A percentile compares a stretch with the other conserved stretches of the same genome.
Conservation (phyloP, 371 early-diverging fungal genomes). For the Capillidium heterosporum region DNA sequence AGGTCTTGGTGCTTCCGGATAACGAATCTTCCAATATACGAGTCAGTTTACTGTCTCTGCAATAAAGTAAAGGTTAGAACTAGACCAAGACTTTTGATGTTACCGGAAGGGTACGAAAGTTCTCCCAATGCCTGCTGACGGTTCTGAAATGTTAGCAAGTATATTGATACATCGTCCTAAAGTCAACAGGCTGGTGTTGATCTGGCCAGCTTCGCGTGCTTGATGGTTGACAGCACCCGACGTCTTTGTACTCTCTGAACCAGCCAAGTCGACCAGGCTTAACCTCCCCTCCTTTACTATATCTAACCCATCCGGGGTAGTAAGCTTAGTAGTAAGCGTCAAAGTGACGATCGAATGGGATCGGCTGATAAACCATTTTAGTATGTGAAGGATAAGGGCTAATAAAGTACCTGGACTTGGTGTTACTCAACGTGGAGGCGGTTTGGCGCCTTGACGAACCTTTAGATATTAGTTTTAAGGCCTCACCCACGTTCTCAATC, state of each 20-base stretch:
- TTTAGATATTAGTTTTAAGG: constrained; percentile 44
- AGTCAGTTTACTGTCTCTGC: constrained; percentile 84
- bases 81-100: neutral
- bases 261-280: constrained; percentile 95
- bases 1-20: constrained; percentile 83
- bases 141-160: constrained; percentile 33
- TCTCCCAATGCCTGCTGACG: neutral
- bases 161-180: constrained; percentile 87
- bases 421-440: constrained; percentile 81
- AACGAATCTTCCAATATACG: constrained; percentile 89
- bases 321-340: constrained; percentile 66
- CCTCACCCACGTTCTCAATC: constrained; percentile 53
- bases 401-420: constrained; percentile 43
- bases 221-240: constrained; percentile 77
- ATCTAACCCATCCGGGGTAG: constrained; percentile 58
- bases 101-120: constrained; percentile 79
- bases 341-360: constrained; percentile 90
- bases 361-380: constrained; percentile 27
- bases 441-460: constrained; percentile 64
- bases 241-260: constrained; percentile 83
- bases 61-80: constrained; percentile 7
- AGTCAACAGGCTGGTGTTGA: constrained; percentile 79
- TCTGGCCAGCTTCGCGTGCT: constrained; percentile 80
- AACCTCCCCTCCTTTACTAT: constrained; percentile 76
- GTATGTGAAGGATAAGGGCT: neutral